phyloP scores from a whole-genome alignment of 495 filamentous ascomycete genomes.

The Sabuloglossum arenarium region DNA sequence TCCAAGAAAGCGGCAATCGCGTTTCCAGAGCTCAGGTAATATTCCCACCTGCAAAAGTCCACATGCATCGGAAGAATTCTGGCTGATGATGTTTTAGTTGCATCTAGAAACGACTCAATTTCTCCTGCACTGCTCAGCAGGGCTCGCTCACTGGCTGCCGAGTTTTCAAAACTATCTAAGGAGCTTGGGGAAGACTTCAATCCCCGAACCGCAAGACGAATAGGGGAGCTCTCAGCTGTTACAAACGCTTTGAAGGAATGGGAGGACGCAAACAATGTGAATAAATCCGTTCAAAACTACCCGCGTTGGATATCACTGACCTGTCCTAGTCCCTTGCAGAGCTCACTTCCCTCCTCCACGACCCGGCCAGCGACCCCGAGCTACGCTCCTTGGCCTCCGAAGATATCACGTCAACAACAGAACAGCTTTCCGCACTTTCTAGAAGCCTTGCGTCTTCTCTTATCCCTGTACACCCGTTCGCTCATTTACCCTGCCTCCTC shows the following conservation, averaged over 20 bases:
- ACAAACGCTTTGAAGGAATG: slow-evolving; percentile 48
- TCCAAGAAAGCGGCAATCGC: not conserved
- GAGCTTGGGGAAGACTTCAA: slow-evolving; percentile 45
- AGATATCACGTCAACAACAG: slow-evolving; percentile 45
- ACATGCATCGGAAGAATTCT: not conserved
- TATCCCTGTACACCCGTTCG: slow-evolving; percentile 79
- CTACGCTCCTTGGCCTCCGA: slow-evolving; percentile 49
- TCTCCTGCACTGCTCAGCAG: slow-evolving; percentile 39
- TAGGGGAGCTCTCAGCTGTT: slow-evolving; percentile 55
- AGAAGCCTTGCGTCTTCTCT: slow-evolving; percentile 48
- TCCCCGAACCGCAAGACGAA: slow-evolving; percentile 45
- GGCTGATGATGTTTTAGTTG: not conserved
- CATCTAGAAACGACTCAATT: slow-evolving; percentile 12
- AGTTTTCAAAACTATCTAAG: slow-evolving; percentile 43
- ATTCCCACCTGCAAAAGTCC: not conserved
- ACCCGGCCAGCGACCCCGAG: slow-evolving; percentile 39
- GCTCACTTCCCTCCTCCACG: slow-evolving; percentile 30
- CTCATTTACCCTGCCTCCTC: slow-evolving; percentile 73
- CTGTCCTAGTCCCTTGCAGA: slow-evolving; percentile 20
- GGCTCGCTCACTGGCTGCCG: slow-evolving; percentile 39
- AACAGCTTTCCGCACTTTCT: slow-evolving; percentile 35
- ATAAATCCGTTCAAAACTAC: not conserved
- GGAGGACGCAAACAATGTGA: slow-evolving; percentile 31
- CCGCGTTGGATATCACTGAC: not conserved
- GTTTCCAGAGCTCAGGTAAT: slow-evolving; percentile 1